phyloP scores from a whole-genome alignment of 192 early-diverging fungal genomes.

The Coemansia reversa region DNA sequence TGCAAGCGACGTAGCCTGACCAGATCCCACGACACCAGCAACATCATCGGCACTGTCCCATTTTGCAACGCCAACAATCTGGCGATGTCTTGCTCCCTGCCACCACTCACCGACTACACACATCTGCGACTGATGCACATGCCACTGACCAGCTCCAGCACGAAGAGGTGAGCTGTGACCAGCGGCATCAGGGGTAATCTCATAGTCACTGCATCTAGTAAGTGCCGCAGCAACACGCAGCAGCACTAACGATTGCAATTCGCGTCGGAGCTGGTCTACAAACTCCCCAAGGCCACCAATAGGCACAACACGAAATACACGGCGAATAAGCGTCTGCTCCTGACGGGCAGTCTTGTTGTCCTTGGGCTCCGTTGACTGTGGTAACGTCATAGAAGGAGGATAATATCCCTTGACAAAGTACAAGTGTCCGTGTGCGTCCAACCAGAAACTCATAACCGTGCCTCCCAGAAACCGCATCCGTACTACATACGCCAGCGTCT shows the following conservation, averaged over 20 bases:
- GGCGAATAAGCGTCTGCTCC: conserved; percentile 37
- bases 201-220: conserved; percentile 20
- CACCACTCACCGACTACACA: conserved; percentile 52
- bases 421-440: conserved; percentile 25
- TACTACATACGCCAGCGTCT: conserved; percentile 26
- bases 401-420: conserved; percentile 43
- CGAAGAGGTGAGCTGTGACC: neutral
- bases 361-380: neutral
- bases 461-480: conserved; percentile 50
- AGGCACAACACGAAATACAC: conserved; percentile 48
- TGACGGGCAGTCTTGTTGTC: conserved; percentile 1
- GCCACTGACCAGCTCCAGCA: conserved; percentile 41
- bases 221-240: conserved; percentile 43
- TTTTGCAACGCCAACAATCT: conserved; percentile 47
- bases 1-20: neutral
- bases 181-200: neutral
- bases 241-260: conserved; percentile 42
- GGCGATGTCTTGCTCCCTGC: conserved; percentile 33
- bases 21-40: neutral
- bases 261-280: conserved; percentile 44
- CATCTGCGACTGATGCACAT: conserved; percentile 53
- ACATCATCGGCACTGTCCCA: conserved; percentile 6
- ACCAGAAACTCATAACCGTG: conserved; percentile 44
- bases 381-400: conserved; percentile 17
- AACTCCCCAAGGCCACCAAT: conserved; percentile 32